Evolutionary conservation across 805 yeast species (phyloP), one percentile per base, ranked within the genome.

Genomic region (Lipomyces lipofer): DNA sequence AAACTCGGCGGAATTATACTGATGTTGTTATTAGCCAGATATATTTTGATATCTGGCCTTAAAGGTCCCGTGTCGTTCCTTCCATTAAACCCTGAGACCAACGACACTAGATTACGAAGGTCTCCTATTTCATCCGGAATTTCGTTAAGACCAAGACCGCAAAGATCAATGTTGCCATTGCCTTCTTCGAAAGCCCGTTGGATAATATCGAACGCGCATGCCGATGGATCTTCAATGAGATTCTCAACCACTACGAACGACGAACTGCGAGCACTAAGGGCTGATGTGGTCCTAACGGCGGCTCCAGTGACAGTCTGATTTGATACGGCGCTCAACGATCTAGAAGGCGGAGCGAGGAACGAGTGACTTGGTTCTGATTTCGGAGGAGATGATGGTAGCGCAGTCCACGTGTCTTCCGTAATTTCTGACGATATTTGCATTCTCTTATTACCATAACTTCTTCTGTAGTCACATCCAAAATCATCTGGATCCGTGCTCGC

Each of bases 121-220:
- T 73, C 77, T 5, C 52, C 61, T 40, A 72, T 59, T 27, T 69
- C 74, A 7, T 47, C 58, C 0, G 77, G 77, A 7, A 74, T 59
- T 25, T 61, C 55, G 0, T 43, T 47, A 12, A 73, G 51, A 6
- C 61, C 64, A n/a, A 59, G 49, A 12, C 57, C 52, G 33, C 56
- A 56, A 17, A 63, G 46, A 22, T 59, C 59, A n/a, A 62, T 38
- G 25, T 42, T 32, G 13, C 52, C 48, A 22, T 30, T 24, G 4
- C 61, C 65, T 10, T 60, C 60, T 39, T 63, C 66, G 19, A 63
- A 24, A 5, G 64, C 63, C 17, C 21, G 33, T 27, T 49, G 59
- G n/a, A 63, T 63, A 27, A 43, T 44, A 6, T 35, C 43, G 7
- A 35, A 19, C 13, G 62, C 66, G 25, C 38, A 36, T n/a, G 28